Base-by-base conservation (phyloP, 331 rosid genomes). In the Ulmus americana region DNA sequence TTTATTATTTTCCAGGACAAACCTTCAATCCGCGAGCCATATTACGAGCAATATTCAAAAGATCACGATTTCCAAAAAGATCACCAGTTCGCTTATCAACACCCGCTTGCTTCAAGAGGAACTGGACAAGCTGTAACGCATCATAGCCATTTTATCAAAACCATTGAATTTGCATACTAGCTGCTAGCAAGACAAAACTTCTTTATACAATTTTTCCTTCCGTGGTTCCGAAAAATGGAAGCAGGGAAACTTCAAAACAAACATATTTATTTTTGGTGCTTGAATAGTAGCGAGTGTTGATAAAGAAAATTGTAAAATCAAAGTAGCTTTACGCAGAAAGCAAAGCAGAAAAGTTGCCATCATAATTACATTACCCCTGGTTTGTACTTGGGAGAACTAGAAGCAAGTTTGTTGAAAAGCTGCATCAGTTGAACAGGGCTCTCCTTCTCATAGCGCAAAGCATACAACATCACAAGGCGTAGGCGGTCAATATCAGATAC, bases 21-120 rank as follows among this genome's bases (percentile, higher is more conserved):
- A 89, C 98, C 98, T 92, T 89, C 74, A 92, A 71, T 66, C 97
- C 98, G 63, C 95, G 91, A 63, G 98, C 98, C 98, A 89, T 92
- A 79, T 92, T 92, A 70, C 95, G 97, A 42, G 98, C 98, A 82
- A 92, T 89, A 67, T 92, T 92, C 75, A 89, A 70, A 79, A 92
- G 83, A 77, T 92, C 98, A 60, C 95, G 86, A 76, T 87, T 92
- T 67, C 97, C 97, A 64, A 8, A 92, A 63, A 92, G 95, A 83
- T 89, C 98, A 52, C 91, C 97, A 2, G 85, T 89, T 79, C 98
- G 81, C 80, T 82, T 92, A 73, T 92, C 97, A 77, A 92, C 86
- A 74, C 98, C 97, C 1, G 98, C 97, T 84, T 92, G 98, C 88
- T 89, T 92, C 78, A 92, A 75, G 79, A 92, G 91, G 75, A 92